Conservation (phyloP, 2,329 filamentous ascomycete species). For the Paraphaeosphaeria sporulosa region DNA sequence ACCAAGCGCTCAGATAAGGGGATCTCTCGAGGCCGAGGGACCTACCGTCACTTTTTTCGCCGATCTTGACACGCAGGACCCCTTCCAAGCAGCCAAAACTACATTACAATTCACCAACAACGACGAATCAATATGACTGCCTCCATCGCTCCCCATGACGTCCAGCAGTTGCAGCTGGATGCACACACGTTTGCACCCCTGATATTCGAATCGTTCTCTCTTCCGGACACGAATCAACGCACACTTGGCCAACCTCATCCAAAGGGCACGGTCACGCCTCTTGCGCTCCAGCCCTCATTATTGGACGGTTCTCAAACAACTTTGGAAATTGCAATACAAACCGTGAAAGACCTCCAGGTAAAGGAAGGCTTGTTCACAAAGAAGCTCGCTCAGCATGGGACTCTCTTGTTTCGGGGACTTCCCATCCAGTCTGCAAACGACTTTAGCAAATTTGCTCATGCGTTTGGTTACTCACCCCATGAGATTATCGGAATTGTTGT, state of each 20-base stretch:
- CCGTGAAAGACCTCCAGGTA: constrained; percentile 50
- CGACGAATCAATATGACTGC: constrained; percentile 17
- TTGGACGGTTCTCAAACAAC: constrained; percentile 16
- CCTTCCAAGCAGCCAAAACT: too few species aligned
- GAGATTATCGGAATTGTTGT: constrained; percentile 62
- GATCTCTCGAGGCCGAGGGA: too few species aligned
- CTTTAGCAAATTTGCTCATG: constrained; percentile 59
- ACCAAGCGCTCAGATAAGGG: background rate
- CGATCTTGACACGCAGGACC: too few species aligned
- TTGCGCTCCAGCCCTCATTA: constrained; percentile 49
- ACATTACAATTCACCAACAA: background rate
- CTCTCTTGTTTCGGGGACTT: constrained; percentile 57
- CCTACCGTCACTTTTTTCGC: too few species aligned
- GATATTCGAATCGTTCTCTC: constrained; percentile 50
- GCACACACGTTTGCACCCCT: constrained; percentile 23
- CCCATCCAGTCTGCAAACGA: constrained; percentile 56
- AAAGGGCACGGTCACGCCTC: constrained; percentile 47
- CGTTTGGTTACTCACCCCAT: constrained; percentile 58
- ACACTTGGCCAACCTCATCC: constrained; percentile 52
- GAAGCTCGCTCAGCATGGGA: constrained; percentile 49
- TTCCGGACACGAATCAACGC: constrained; percentile 53
- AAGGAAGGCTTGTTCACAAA: constrained; percentile 15
- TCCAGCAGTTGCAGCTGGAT: constrained; percentile 27
- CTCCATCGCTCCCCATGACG: constrained; percentile 13
- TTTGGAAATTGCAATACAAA: constrained; percentile 47